Percentiles rank a stretch among this genome's conserved stretches.
Conservation (phyloP, 2,329 filamentous ascomycete genomes). For the Calonectria hongkongensis region DNA sequence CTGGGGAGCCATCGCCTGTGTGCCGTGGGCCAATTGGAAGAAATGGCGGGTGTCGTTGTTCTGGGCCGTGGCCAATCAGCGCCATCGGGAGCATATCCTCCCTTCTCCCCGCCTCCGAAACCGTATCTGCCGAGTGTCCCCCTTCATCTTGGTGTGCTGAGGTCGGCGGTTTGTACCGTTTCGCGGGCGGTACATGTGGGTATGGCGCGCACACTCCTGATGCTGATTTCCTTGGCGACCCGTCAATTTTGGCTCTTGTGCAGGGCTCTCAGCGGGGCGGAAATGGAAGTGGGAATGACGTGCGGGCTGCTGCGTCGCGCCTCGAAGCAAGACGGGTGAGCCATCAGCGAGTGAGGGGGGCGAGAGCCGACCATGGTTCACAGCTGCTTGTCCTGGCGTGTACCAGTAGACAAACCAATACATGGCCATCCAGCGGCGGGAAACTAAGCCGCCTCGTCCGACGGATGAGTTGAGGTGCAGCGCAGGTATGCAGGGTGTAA, state of each 20-base stretch:
- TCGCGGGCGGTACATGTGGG: conserved; percentile 3
- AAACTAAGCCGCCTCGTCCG: background rate
- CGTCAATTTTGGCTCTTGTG: conserved; percentile 16
- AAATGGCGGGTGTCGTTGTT: background rate
- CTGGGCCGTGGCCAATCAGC: background rate
- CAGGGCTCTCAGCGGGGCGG: conserved; percentile 5
- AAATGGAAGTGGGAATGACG: conserved; percentile 12
- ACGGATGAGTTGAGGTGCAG: conserved; percentile 2
- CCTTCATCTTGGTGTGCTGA: conserved; percentile 6
- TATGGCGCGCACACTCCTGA: background rate
- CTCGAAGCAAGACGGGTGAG: conserved; percentile 2
- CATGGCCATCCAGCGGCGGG: background rate
- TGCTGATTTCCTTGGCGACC: background rate
- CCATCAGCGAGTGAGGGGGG: background rate
- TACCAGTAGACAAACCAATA: background rate
- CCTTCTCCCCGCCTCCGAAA: conserved; percentile 3
- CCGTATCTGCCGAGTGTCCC: background rate
- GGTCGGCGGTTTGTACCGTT: conserved; percentile 19
- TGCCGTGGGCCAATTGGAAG: conserved; percentile 14
- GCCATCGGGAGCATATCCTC: background rate
- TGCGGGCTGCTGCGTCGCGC: background rate
- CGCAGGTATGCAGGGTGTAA: conserved; percentile 2
- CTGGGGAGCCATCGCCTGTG: background rate
- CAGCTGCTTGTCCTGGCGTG: conserved; percentile 4
- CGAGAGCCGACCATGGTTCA: background rate